Percentiles rank a stretch among this genome's conserved stretches.
These are phyloP conservation scores for Talaromyces marneffei DNA, from an alignment of 2,329 filamentous ascomycete species.

Conservation along the genomic window DNA sequence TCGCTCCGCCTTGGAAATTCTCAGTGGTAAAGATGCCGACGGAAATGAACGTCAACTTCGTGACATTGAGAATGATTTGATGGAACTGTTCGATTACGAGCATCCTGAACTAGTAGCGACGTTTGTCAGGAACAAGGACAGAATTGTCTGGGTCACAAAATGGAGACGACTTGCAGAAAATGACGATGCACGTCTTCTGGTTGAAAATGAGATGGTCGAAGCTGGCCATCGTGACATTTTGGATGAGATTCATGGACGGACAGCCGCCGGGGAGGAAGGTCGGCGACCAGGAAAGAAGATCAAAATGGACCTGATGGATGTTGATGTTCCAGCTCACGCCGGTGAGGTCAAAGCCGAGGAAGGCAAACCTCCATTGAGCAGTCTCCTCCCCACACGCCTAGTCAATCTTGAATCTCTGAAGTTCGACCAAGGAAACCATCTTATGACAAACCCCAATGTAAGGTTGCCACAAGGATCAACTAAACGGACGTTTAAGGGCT, in stretches of 20 bases:
- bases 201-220: conserved; percentile 87
- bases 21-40: conserved; percentile 67
- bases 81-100: conserved; percentile 97
- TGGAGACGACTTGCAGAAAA: conserved; percentile 77
- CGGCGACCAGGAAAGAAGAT: conserved; percentile 71
- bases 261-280: conserved; percentile 48
- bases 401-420: conserved; percentile 95
- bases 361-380: conserved; percentile 60
- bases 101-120: conserved; percentile 88
- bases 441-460: conserved; percentile 99
- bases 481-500: conserved; percentile 93
- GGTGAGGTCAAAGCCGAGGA: conserved; percentile 26
- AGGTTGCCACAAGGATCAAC: conserved; percentile 89
- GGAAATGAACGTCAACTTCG: conserved; percentile 79
- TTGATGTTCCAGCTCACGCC: conserved; percentile 66
- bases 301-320: conserved; percentile 78
- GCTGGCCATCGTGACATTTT: conserved; percentile 81
- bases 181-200: conserved; percentile 61
- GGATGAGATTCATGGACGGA: conserved; percentile 76
- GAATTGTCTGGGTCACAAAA: conserved; percentile 90
- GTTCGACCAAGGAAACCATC: conserved; percentile 95
- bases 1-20: conserved; percentile 70
- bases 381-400: conserved; percentile 75
- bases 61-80: conserved; percentile 95
- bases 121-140: conserved; percentile 85